A percentile compares a stretch with the other conserved stretches of the same genome.
Conservation (phyloP, 2,329 filamentous ascomycete species). For the Exophiala alcalophila region DNA sequence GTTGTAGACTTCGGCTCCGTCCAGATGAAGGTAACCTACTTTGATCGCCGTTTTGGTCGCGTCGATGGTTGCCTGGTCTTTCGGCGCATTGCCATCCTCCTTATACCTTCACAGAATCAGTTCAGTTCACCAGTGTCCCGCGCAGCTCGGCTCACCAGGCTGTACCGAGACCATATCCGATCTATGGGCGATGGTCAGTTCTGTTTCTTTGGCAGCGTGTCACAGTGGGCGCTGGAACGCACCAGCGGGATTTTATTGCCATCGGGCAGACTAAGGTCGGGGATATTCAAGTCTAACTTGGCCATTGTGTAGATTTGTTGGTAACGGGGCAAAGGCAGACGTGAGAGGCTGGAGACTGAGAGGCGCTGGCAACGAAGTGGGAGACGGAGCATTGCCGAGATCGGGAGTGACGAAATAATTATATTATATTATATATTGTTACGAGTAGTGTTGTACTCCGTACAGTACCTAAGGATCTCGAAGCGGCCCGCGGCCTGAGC, state of each 20-base stretch:
- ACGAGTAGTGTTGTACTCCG: too few species aligned
- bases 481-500: too few species aligned
- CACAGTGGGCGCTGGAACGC: slow-evolving; percentile 1
- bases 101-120: slow-evolving; percentile 46
- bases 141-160: slow-evolving; percentile 46
- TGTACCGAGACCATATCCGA: slow-evolving; percentile 63
- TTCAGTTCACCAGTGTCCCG: background rate
- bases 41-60: slow-evolving; percentile 56
- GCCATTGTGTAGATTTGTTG: too few species aligned
- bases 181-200: too few species aligned
- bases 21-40: slow-evolving; percentile 60
- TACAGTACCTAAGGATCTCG: too few species aligned
- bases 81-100: slow-evolving; percentile 39
- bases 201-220: too few species aligned
- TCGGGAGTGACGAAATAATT: too few species aligned
- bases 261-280: slow-evolving; percentile 28
- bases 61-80: slow-evolving; percentile 56
- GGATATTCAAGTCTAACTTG: slow-evolving; percentile 28
- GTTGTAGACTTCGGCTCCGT: slow-evolving; percentile 58
- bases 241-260: slow-evolving; percentile 31
- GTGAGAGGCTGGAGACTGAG: too few species aligned
- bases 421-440: too few species aligned
- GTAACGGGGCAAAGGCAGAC: too few species aligned
- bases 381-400: too few species aligned
- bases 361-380: too few species aligned